Percentiles rank a stretch among this genome's conserved stretches.
phyloP scores from a whole-genome alignment of 148 eudicot species.

The Silene conica region DNA sequence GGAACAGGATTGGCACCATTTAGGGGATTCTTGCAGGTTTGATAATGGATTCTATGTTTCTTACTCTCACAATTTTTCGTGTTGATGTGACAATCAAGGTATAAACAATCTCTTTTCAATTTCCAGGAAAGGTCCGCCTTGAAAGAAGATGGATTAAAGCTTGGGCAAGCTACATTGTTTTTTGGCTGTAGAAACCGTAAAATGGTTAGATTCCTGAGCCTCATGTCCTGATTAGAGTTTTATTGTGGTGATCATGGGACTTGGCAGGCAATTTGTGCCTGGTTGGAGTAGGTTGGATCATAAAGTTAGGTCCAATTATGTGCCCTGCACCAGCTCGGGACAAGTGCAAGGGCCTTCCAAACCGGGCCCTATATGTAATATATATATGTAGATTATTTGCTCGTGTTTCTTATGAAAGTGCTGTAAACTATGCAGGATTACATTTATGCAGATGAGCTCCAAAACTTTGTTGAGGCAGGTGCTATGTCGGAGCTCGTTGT shows the following conservation, averaged over 20 bases:
- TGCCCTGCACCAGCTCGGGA: no score
- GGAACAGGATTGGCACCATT: slow-evolving; percentile 99
- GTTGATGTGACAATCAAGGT: background rate
- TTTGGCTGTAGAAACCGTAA: slow-evolving; percentile 89
- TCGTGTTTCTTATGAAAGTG: slow-evolving; percentile 11
- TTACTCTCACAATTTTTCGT: background rate
- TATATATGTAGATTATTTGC: background rate
- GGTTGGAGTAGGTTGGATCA: background rate
- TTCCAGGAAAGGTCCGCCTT: slow-evolving; percentile 81
- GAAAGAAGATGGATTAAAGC: slow-evolving; percentile 75
- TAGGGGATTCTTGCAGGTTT: slow-evolving; percentile 95
- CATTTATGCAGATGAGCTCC: slow-evolving; percentile 79
- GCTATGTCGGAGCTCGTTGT: slow-evolving; percentile 77
- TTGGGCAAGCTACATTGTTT: slow-evolving; percentile 66
- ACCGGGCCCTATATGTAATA: background rate
- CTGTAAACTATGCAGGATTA: slow-evolving; percentile 49
- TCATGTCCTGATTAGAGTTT: background rate
- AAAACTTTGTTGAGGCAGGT: slow-evolving; percentile 59
- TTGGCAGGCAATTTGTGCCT: background rate
- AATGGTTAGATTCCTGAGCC: slow-evolving; percentile 40
- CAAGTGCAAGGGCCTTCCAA: no score
- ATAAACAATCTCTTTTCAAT: background rate
- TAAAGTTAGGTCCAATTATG: no score
- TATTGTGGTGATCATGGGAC: background rate
- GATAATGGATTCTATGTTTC: background rate